Evolutionary conservation across 345 rosid species (phyloP), one percentile per base, ranked within the genome.

Genomic region (Gossypium rotundifolium): DNA sequence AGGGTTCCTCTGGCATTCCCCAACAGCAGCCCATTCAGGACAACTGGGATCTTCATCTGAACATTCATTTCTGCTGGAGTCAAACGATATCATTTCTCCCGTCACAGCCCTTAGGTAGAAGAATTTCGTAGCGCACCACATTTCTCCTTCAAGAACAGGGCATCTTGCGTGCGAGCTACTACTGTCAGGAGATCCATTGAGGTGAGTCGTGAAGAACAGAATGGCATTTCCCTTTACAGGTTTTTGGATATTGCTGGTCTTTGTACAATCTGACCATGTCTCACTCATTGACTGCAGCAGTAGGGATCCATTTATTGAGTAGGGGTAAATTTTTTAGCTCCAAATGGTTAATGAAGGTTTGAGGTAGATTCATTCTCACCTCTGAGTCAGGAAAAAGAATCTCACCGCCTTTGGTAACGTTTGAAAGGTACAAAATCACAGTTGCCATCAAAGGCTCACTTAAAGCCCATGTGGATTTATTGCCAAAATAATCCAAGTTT

Each of bases 1-100:
- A 11, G 97, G 94, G 75, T 95, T 95, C 78, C 79, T 93, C 79
- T 85, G 82, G 81, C 98, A 93, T 76, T 95, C 98, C 0, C 98
- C 98, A 2, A 59, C 65, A 46, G 89, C 87, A 65, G 98, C 99
- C 97, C 99, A 95, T 45, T 71, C 29, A 7, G 82, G 75, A 74
- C 98, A 95, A 73, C 65, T 85, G 3, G 84, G 87, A 57, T 95
- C 97, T 86, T 95, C 96, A 49, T 93, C 96, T 3, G 78, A 79
- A 81, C 99, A 95, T 29, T 84, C 92, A 3, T 57, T 71, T 57
- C 73, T 76, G 63, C 77, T 85, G 0, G 80, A 78, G 9, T 60
- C 81, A 4, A 73, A 14, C 3, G 73, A 49, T 51, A 18, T 6
- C 54, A 81, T 80, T 22, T 57, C 78, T 38, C 63, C 55, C 14